phyloP scores from a whole-genome alignment of 257 asterid genomes.

The Euphrasia confusa region DNA sequence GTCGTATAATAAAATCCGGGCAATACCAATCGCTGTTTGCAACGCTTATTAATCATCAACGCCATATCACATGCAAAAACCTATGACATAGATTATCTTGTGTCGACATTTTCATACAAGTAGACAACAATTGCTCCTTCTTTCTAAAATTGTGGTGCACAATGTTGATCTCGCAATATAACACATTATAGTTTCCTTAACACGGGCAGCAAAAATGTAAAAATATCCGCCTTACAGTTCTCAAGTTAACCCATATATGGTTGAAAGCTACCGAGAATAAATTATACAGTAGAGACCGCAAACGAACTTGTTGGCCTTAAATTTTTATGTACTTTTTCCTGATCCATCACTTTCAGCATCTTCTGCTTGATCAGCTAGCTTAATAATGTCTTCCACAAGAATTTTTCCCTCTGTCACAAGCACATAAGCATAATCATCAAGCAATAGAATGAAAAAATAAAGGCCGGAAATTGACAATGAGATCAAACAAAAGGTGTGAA shows the following conservation, averaged over 20 bases:
- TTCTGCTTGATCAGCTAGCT: constrained; percentile 59
- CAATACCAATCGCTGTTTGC: neutral
- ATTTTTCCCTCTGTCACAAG: constrained; percentile 74
- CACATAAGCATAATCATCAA: constrained; percentile 19
- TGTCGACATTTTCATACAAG: constrained; percentile 11
- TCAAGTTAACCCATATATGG: constrained; percentile 13
- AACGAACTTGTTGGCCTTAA: neutral
- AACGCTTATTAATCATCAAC: constrained; percentile 14
- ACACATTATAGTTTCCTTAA: constrained; percentile 19
- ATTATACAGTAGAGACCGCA: constrained; percentile 9
- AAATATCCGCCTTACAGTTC: constrained; percentile 23
- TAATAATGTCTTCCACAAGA: constrained; percentile 82
- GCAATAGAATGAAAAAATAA: neutral
- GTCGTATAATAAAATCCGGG: neutral
- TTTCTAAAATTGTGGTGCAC: constrained; percentile 11
- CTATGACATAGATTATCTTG: constrained; percentile 15
- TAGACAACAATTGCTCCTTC: constrained; percentile 20
- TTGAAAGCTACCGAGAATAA: constrained; percentile 14
- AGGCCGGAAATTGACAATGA: neutral
- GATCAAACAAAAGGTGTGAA: no score
- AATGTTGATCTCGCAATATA: constrained; percentile 23
- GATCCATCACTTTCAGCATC: constrained; percentile 51
- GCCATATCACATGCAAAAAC: constrained; percentile 26
- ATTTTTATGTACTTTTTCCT: constrained; percentile 32
- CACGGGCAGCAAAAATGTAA: constrained; percentile 14